A percentile compares a stretch with the other conserved stretches of the same genome.
Conservation (phyloP, 2,329 filamentous ascomycete genomes). For the Dryadomyces quercivorus region DNA sequence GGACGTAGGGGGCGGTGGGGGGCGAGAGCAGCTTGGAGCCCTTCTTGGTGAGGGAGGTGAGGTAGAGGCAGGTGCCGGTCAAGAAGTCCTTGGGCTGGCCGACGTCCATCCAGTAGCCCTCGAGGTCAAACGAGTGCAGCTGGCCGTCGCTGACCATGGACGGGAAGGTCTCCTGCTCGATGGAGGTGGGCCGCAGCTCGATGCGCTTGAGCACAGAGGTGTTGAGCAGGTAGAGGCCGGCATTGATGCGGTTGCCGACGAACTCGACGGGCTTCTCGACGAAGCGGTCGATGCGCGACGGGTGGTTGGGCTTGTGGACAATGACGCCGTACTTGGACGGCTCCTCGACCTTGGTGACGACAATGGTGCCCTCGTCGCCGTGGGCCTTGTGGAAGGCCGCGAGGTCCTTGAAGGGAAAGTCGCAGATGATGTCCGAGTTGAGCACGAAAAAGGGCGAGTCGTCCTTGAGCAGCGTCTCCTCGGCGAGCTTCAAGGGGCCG, state of each 20-base stretch:
- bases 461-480: slow-evolving; percentile 84
- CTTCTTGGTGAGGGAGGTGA: slow-evolving; percentile 84
- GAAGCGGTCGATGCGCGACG: slow-evolving; percentile 91
- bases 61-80: slow-evolving; percentile 89
- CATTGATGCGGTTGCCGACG: slow-evolving; percentile 97
- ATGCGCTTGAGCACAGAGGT: slow-evolving; percentile 82
- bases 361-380: slow-evolving; percentile 92
- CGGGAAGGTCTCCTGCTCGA: slow-evolving; percentile 98
- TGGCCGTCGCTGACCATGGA: slow-evolving; percentile 80
- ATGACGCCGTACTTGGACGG: slow-evolving; percentile 98
- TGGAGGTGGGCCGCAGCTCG: slow-evolving; percentile 90
- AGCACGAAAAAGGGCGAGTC: slow-evolving; percentile 94
- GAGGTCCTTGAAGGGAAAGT: slow-evolving; percentile 87
- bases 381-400: slow-evolving; percentile 86
- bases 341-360: slow-evolving; percentile 98
- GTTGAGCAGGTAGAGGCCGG: slow-evolving; percentile 96
- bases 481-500: slow-evolving; percentile 88
- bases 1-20: slow-evolving; percentile 63
- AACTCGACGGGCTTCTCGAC: slow-evolving; percentile 99
- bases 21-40: slow-evolving; percentile 73
- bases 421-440: slow-evolving; percentile 97
- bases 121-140: slow-evolving; percentile 90
- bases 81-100: slow-evolving; percentile 98
- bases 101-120: slow-evolving; percentile 99
- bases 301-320: slow-evolving; percentile 88